A percentile compares a stretch with the other conserved stretches of the same genome.
phyloP scores from a whole-genome alignment of 495 filamentous ascomycete species.

The Bathelium albidoporum region DNA sequence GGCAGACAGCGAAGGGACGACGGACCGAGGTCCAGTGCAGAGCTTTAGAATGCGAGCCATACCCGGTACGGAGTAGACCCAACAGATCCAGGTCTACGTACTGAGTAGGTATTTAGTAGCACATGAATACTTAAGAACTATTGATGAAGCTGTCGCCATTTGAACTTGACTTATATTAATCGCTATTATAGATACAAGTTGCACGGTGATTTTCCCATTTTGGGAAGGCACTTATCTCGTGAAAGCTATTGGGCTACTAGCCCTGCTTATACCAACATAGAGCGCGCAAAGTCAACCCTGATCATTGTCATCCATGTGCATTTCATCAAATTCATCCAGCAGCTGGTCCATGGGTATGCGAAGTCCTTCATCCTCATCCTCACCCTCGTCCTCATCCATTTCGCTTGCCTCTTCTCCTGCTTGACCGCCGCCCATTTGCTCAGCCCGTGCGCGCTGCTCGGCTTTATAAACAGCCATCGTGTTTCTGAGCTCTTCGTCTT shows the following conservation, averaged over 20 bases:
- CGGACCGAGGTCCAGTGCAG: not conserved
- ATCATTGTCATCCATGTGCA: slow-evolving; percentile 27
- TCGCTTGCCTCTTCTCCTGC: slow-evolving; percentile 36
- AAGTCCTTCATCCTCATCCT: slow-evolving; percentile 38
- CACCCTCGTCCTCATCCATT: slow-evolving; percentile 52
- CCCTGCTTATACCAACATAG: not conserved
- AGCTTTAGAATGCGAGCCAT: too few species aligned
- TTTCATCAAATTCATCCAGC: slow-evolving; percentile 34
- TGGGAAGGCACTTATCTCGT: too few species aligned
- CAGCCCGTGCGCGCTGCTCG: slow-evolving; percentile 31
- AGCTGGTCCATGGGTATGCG: slow-evolving; percentile 36
- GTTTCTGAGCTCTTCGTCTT: slow-evolving; percentile 76
- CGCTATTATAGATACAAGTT: too few species aligned
- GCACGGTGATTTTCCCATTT: too few species aligned
- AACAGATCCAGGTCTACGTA: too few species aligned
- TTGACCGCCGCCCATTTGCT: slow-evolving; percentile 51
- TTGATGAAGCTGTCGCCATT: too few species aligned
- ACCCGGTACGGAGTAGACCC: too few species aligned
- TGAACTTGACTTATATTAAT: too few species aligned
- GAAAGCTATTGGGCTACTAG: too few species aligned
- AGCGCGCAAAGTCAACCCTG: not conserved
- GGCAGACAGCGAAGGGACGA: not conserved
- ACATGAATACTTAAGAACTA: too few species aligned
- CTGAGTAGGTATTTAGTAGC: too few species aligned
- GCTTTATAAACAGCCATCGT: slow-evolving; percentile 81